Conservation (phyloP, 1,284 basidiomycete species). For the Ceratorhiza oryzae-sativae region DNA sequence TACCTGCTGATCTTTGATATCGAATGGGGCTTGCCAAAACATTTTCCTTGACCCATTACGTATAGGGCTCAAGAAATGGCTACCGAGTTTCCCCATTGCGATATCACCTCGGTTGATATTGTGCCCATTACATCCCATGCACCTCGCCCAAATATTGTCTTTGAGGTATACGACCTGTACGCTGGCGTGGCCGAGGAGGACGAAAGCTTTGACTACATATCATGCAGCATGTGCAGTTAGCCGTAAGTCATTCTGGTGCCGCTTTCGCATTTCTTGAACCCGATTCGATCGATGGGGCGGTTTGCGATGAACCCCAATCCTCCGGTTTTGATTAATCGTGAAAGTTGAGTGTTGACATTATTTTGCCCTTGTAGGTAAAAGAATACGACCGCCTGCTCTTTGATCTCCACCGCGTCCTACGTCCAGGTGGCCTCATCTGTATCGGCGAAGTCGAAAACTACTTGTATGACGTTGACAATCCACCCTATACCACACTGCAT, state of each 20-base stretch:
- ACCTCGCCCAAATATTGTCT: constrained; percentile 21
- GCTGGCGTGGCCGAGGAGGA: constrained; percentile 29
- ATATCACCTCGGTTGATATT: constrained; percentile 27
- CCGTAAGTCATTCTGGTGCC: neutral
- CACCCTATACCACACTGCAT: constrained; percentile 11
- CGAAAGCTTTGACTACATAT: constrained; percentile 34
- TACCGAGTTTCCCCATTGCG: constrained; percentile 35
- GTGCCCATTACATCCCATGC: constrained; percentile 17
- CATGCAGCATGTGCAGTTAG: constrained; percentile 29
- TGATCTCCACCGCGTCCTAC: constrained; percentile 19
- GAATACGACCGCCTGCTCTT: constrained; percentile 35
- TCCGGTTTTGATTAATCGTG: too few relatives aligned
- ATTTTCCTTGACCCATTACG: too few relatives aligned
- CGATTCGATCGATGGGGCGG: too few relatives aligned
- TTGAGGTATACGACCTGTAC: constrained; percentile 34
- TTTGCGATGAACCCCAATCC: too few relatives aligned
- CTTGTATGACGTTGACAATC: constrained; percentile 22
- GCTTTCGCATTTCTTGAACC: too few relatives aligned
- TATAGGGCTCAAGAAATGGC: constrained; percentile 38
- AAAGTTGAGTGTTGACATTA: too few relatives aligned
- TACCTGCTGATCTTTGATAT: neutral
- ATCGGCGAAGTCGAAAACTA: constrained; percentile 29
- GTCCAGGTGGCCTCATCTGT: constrained; percentile 15
- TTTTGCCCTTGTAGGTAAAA: constrained; percentile 11
- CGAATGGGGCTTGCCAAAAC: too few relatives aligned